A percentile compares a stretch with the other conserved stretches of the same genome.
These are phyloP conservation scores for Calophaca sinica DNA, from an alignment of 306 rosid species.

Conservation along the genomic window DNA sequence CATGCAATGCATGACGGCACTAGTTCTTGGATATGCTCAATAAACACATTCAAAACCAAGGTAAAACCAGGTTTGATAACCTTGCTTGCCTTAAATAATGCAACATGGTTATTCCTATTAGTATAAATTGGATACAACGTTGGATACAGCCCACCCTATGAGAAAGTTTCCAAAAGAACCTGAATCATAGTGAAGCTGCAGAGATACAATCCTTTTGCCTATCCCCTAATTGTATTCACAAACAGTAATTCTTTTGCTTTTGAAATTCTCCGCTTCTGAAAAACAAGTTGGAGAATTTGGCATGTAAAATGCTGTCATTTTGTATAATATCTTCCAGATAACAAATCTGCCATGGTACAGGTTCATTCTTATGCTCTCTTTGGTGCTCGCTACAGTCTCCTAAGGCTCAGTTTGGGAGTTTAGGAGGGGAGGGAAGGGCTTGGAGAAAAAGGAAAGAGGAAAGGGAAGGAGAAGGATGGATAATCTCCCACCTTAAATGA, in stretches of 20 bases:
- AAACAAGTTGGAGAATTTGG: no score
- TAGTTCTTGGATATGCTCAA: neutral
- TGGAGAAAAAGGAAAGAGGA: no score
- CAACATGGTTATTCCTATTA: neutral
- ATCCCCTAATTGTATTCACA: neutral
- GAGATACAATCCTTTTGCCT: neutral
- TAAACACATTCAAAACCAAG: neutral
- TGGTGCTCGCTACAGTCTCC: neutral
- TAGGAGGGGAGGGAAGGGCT: no score
- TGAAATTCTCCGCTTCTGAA: no score
- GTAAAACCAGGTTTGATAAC: neutral
- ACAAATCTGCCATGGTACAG: no score
- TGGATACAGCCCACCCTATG: no score
- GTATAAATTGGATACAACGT: no score
- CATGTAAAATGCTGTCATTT: no score
- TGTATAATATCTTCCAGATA: no score
- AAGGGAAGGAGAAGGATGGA: no score
- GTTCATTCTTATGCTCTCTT: neutral
- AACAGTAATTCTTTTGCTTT: neutral
- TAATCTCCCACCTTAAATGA: no score
- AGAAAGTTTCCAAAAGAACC: neutral
- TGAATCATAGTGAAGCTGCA: neutral
- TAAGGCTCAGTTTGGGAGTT: no score
- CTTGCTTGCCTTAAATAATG: neutral
- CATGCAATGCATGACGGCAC: neutral